These are phyloP conservation scores for Zygoascus ofunaensis DNA, from an alignment of 805 yeast genomes.

Conservation along the genomic window DNA sequence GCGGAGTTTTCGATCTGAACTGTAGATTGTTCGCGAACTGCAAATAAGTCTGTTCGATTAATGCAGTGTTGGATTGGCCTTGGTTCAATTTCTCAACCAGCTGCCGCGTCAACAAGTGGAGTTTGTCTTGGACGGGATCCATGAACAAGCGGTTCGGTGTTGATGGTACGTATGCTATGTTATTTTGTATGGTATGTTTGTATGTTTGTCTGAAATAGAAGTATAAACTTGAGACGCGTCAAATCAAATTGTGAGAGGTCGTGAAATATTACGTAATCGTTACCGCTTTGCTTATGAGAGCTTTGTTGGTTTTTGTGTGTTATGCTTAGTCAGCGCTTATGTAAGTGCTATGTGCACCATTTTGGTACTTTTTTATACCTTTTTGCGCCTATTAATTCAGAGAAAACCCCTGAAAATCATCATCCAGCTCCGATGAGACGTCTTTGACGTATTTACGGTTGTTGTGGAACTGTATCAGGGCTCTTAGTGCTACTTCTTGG, in stretches of 20 bases:
- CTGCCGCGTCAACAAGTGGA: background rate
- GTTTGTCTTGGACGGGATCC: background rate
- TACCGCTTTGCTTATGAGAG: too few relatives aligned
- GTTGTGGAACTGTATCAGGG: conserved; percentile 69
- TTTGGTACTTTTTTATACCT: too few relatives aligned
- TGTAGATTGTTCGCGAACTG: background rate
- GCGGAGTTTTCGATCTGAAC: background rate
- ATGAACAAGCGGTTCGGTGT: background rate
- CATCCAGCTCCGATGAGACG: background rate
- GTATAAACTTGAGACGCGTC: too few relatives aligned
- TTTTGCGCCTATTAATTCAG: background rate
- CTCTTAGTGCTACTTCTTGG: conserved; percentile 77
- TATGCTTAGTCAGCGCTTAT: too few relatives aligned
- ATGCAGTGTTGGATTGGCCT: background rate
- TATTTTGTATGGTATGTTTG: too few relatives aligned
- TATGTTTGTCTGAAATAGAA: too few relatives aligned
- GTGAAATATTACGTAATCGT: too few relatives aligned
- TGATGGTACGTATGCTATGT: too few relatives aligned
- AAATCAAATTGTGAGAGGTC: too few relatives aligned
- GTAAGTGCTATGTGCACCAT: too few relatives aligned
- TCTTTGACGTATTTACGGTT: conserved; percentile 28
- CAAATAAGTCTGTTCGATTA: background rate
- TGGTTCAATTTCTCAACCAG: background rate
- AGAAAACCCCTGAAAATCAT: background rate
- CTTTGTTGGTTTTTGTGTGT: too few relatives aligned